A percentile compares a stretch with the other conserved stretches of the same genome.
These are phyloP conservation scores for Salinomyces thailandicus DNA, from an alignment of 2,329 filamentous ascomycete species.

Conservation along the genomic window DNA sequence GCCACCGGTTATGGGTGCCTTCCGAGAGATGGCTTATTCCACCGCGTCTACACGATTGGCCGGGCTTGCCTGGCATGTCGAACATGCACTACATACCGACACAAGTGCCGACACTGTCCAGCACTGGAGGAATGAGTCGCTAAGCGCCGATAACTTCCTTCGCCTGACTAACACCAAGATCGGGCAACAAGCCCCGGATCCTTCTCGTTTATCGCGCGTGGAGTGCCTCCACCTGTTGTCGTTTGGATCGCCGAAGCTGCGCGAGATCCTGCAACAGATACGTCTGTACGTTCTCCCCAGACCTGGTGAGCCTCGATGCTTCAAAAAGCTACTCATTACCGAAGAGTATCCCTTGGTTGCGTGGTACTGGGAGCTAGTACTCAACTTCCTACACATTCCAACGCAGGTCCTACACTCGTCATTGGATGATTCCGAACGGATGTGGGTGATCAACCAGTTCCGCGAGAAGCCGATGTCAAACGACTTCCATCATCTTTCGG, in stretches of 20 bases:
- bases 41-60: not conserved
- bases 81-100: not conserved
- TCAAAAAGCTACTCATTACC: not conserved
- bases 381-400: constrained; percentile 1
- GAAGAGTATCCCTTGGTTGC: not conserved
- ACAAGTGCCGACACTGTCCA: not conserved
- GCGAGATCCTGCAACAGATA: not conserved
- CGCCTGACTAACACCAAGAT: no score
- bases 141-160: no score
- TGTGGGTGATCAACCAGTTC: not conserved
- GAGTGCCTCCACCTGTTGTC: not conserved
- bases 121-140: no score
- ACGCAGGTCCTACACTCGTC: not conserved
- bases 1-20: not conserved
- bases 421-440: not conserved
- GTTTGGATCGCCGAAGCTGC: not conserved
- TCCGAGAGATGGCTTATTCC: not conserved
- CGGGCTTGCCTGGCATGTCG: not conserved
- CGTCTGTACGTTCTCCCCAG: no score
- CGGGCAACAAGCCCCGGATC: no score
- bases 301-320: not conserved
- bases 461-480: not conserved
- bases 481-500: not conserved
- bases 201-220: not conserved
- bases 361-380: not conserved